Evolutionary conservation across 2,329 filamentous ascomycete species (phyloP), one percentile per base, ranked within the genome.

Genomic region (Xylariomycetidae sp.): DNA sequence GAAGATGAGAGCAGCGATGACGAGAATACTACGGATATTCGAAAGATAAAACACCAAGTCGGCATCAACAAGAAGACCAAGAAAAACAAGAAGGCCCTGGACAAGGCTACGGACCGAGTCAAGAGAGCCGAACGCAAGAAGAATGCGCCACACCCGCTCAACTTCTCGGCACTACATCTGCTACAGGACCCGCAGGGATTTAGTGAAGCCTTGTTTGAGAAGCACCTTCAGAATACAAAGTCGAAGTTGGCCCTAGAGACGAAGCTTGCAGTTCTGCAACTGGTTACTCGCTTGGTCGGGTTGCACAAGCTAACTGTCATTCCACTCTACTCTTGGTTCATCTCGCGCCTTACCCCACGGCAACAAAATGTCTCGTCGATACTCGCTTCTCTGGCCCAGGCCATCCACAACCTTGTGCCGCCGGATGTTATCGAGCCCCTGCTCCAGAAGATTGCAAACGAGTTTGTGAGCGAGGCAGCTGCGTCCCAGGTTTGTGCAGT

Each of bases 21-120:
- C 25, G 84, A 87, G 25, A 75, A 79, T 2, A n/a, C n/a, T n/a
- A 65, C 77, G 12, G 88, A 96, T 56, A 74, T 98, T 47, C 77
- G 73, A 38, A 85, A 85, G 58, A 64, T 96, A 36, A 82, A 82
- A 56, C 89, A 95, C 59, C 84, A 92, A 59, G 74, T 79, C 18
- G 83, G 79, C 26, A 93, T 96, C 65, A 96, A 95, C 70, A 98
- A 96, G 65, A 98, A 96, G 70, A 84, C 79, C 12, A 90, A 84
- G 58, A 96, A 96, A 70, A 81, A 85, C 47, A 76, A 81, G 32
- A 84, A 82, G 49, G 74, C 78, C 19, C 75, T 95, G 32, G 84
- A 85, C 36, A 86, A 79, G 56, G 92, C 92, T 0, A 74, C 88
- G 4, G 76, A 79, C n/a, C 85, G 81, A 44, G 74, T 95, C 25